Percentiles rank a stretch among this genome's conserved stretches.
These are phyloP conservation scores for Caloboletus inedulis DNA, from an alignment of 1,284 basidiomycete genomes.

Conservation along the genomic window DNA sequence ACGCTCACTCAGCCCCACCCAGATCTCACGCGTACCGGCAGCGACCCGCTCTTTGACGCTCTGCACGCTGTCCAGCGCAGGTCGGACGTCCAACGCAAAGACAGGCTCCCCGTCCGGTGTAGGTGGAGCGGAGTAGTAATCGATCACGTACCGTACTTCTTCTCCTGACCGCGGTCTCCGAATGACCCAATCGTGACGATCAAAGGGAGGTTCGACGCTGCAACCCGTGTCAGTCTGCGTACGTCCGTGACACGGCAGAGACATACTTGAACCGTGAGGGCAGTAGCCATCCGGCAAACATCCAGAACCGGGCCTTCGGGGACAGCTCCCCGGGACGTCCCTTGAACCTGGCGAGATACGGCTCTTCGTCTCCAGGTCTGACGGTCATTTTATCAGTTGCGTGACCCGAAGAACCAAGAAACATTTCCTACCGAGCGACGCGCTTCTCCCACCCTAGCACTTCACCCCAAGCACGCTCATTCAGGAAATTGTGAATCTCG, in stretches of 20 bases:
- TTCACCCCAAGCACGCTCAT: constrained; percentile 95
- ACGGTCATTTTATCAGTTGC: constrained; percentile 16
- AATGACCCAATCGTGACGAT: constrained; percentile 98
- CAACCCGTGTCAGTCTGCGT: constrained; percentile 12
- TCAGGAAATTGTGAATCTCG: constrained; percentile 96
- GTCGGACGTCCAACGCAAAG: constrained; percentile 89
- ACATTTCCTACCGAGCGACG: constrained; percentile 48
- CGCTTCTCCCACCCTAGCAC: constrained; percentile 91
- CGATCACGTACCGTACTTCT: constrained; percentile 91
- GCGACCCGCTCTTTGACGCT: constrained; percentile 70
- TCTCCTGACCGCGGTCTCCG: constrained; percentile 70
- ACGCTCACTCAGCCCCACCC: constrained; percentile 44
- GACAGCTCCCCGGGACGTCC: constrained; percentile 88
- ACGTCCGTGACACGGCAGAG: not conserved
- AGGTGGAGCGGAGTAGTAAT: constrained; percentile 90
- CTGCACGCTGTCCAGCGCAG: constrained; percentile 77
- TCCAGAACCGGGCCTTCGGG: constrained; percentile 84
- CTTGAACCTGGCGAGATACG: constrained; percentile 81
- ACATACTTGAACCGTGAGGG: constrained; percentile 87
- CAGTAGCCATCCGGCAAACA: constrained; percentile 83
- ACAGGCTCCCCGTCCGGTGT: constrained; percentile 86
- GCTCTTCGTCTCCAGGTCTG: constrained; percentile 43
- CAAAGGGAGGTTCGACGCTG: constrained; percentile 91
- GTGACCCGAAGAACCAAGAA: not conserved
- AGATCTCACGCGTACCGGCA: constrained; percentile 69